phyloP scores from a whole-genome alignment of 2,329 filamentous ascomycete species.

The Blastomyces silverae region DNA sequence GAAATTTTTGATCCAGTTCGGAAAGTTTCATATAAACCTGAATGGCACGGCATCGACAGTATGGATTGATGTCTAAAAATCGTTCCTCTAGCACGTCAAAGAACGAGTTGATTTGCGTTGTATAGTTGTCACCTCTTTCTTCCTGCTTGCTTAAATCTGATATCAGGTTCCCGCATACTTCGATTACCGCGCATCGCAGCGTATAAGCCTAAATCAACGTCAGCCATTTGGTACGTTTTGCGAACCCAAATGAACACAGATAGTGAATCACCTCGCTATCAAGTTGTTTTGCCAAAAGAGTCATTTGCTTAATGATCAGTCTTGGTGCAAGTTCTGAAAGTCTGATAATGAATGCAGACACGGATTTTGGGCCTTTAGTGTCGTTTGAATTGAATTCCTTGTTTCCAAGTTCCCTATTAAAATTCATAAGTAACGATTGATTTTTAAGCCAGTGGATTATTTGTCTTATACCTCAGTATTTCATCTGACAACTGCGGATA shows the following conservation, averaged over 20 bases:
- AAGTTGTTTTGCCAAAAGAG: conserved; percentile 83
- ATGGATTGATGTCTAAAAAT: conserved; percentile 94
- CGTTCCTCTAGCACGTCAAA: conserved; percentile 95
- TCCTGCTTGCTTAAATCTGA: conserved; percentile 83
- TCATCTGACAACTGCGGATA: conserved; percentile 93
- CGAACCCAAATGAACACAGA: neutral
- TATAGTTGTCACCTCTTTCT: conserved; percentile 85
- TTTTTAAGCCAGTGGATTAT: neutral
- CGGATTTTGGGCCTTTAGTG: conserved; percentile 88
- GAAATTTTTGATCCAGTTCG: conserved; percentile 92
- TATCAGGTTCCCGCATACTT: conserved; percentile 95
- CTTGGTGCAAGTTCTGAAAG: conserved; percentile 87
- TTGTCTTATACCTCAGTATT: conserved; percentile 55
- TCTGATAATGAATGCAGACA: conserved; percentile 87
- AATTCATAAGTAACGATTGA: conserved; percentile 22
- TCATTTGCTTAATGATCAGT: conserved; percentile 96
- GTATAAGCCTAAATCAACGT: conserved; percentile 65
- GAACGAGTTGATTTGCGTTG: conserved; percentile 91
- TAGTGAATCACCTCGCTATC: conserved; percentile 68
- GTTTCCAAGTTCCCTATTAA: conserved; percentile 72
- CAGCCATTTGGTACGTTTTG: conserved; percentile 16
- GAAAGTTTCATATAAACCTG: conserved; percentile 91
- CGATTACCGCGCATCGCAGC: conserved; percentile 84
- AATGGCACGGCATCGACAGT: conserved; percentile 83
- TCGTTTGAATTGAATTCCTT: conserved; percentile 99